phyloP scores from a whole-genome alignment of 441 rosid genomes.

The Rhodomyrtus psidioides region DNA sequence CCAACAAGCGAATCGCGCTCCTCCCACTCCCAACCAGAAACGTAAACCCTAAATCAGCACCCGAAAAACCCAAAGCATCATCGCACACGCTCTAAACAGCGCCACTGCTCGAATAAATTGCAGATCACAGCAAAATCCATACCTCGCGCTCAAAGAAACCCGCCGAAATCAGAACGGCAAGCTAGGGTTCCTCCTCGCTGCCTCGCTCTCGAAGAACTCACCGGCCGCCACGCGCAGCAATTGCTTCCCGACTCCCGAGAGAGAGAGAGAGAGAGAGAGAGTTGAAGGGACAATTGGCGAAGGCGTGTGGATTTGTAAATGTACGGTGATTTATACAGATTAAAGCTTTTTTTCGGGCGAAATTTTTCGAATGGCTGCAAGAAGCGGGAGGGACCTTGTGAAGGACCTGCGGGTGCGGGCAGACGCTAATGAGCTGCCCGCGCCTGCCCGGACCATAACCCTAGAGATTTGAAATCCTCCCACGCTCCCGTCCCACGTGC shows the following conservation, averaged over 20 bases:
- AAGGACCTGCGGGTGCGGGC: slow-evolving; percentile 19
- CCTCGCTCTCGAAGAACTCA: neutral
- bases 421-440: slow-evolving; percentile 5
- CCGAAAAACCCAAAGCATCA: neutral
- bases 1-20: neutral
- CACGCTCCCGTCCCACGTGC: slow-evolving; percentile 18
- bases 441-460: slow-evolving; percentile 20
- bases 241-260: neutral
- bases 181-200: neutral
- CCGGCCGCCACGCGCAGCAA: neutral
- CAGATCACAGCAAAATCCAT: neutral
- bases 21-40: neutral
- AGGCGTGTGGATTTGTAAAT: neutral
- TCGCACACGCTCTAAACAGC: neutral
- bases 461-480: slow-evolving; percentile 25
- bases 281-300: neutral
- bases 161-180: neutral
- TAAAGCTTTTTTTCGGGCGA: neutral
- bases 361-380: neutral
- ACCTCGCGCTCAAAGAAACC: neutral
- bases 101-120: neutral
- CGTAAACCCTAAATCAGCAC: neutral
- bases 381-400: slow-evolving; percentile 36
- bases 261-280: neutral
- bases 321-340: neutral